Percentiles rank a stretch among this genome's conserved stretches.
Evolutionary conservation across 192 early-diverging fungal species (phyloP).

Genomic region (Entrophospora sp.): DNA sequence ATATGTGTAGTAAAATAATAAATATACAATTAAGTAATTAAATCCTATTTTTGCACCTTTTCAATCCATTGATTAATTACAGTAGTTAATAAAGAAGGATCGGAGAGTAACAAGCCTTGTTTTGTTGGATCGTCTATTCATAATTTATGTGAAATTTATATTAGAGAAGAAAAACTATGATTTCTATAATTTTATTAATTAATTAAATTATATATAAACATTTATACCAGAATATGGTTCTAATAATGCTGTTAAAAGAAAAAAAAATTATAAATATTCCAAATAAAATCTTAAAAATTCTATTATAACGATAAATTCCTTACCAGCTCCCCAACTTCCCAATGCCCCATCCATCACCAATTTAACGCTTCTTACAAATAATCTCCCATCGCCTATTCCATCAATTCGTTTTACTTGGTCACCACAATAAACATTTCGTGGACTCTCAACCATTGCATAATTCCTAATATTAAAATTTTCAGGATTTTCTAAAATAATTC

Average conservation of each 20-base stretch:
- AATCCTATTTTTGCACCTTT: not conserved
- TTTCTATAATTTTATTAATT: no score
- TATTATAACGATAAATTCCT: conserved; percentile 23
- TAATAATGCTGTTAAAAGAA: conserved; percentile 12
- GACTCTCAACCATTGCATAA: conserved; percentile 34
- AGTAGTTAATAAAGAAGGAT: conserved; percentile 10
- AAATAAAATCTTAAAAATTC: not conserved
- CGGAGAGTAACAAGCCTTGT: conserved; percentile 29
- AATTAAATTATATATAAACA: not conserved
- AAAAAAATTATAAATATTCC: not conserved
- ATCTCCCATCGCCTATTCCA: conserved; percentile 19
- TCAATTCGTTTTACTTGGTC: conserved; percentile 22
- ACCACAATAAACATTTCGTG: conserved; percentile 16
- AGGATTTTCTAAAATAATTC: not conserved
- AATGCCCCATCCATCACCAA: conserved; percentile 51
- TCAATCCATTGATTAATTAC: conserved; percentile 17
- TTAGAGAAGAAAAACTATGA: no score
- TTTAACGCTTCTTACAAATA: conserved; percentile 39
- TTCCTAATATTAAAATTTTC: conserved; percentile 20
- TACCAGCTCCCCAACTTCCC: conserved; percentile 48
- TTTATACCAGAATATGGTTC: conserved; percentile 25
- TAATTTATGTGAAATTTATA: no score
- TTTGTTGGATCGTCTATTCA: conserved; percentile 32
- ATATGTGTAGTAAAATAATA: not conserved
- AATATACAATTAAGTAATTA: not conserved